A percentile compares a stretch with the other conserved stretches of the same genome.
Evolutionary conservation across 768 basidiomycete species (phyloP).

Genomic region (Agaricus sinodeliciosus): DNA sequence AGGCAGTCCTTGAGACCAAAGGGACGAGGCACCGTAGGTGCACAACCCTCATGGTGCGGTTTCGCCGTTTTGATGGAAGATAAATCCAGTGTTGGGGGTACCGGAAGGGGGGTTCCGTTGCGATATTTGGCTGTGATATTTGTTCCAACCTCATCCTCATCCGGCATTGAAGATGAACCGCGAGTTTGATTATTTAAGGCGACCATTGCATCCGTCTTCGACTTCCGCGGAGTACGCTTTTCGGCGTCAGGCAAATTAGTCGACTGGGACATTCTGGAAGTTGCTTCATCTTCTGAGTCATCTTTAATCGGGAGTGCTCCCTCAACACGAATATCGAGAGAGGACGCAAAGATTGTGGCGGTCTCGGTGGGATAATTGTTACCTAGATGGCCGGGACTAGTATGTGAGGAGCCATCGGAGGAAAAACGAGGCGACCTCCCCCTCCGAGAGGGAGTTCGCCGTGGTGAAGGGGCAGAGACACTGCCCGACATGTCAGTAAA

Average conservation of each 20-base stretch:
- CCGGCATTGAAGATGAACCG: slow-evolving; percentile 47
- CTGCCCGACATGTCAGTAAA: slow-evolving; percentile 37
- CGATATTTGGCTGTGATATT: slow-evolving; percentile 43
- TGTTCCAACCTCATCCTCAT: slow-evolving; percentile 43
- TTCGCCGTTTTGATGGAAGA: slow-evolving; percentile 63
- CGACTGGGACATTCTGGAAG: slow-evolving; percentile 29
- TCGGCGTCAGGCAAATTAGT: slow-evolving; percentile 33
- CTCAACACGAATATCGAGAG: slow-evolving; percentile 71
- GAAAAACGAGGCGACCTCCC: slow-evolving; percentile 55
- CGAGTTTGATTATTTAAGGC: slow-evolving; percentile 66
- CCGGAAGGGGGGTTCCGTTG: slow-evolving; percentile 52
- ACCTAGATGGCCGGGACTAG: slow-evolving; percentile 36
- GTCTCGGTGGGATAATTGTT: slow-evolving; percentile 46
- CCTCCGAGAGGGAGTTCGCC: slow-evolving; percentile 56
- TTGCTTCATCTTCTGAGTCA: slow-evolving; percentile 31
- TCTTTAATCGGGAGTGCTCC: slow-evolving; percentile 61
- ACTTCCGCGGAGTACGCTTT: slow-evolving; percentile 80
- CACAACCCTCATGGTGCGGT: slow-evolving; percentile 34
- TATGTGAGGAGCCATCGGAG: slow-evolving; percentile 39
- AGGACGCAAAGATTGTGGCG: slow-evolving; percentile 53
- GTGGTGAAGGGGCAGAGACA: slow-evolving; percentile 39
- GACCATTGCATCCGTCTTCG: slow-evolving; percentile 81
- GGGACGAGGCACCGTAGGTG: slow-evolving; percentile 47
- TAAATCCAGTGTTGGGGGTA: slow-evolving; percentile 58
- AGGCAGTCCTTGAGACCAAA: slow-evolving; percentile 90